These are phyloP conservation scores for Termitomyces sp. DNA, from an alignment of 768 basidiomycete species.

Conservation along the genomic window DNA sequence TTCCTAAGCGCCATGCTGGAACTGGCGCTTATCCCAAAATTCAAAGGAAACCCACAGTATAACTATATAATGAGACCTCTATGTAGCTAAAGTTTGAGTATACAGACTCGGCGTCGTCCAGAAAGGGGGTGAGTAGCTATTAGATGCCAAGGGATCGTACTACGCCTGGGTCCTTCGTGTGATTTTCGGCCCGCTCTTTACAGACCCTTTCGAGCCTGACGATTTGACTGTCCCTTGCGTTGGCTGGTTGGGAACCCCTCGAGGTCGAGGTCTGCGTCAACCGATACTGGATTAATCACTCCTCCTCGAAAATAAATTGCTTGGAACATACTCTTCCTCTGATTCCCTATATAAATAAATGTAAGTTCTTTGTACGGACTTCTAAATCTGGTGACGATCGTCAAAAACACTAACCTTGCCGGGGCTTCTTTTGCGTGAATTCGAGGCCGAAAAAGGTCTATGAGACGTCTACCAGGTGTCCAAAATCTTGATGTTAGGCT, in stretches of 20 bases:
- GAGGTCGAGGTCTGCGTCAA: not conserved
- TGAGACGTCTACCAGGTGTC: not conserved
- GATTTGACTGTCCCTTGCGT: not conserved
- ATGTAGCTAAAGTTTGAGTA: too few species aligned
- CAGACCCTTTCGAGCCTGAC: not conserved
- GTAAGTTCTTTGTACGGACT: not conserved
- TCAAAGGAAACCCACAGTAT: too few species aligned
- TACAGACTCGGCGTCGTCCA: too few species aligned
- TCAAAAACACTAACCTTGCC: not conserved
- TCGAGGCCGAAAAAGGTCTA: not conserved
- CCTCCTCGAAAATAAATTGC: not conserved
- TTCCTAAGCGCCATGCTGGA: not conserved
- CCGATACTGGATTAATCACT: not conserved
- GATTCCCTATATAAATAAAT: not conserved
- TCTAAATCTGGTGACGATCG: not conserved
- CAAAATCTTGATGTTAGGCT: not conserved
- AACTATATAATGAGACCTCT: not conserved
- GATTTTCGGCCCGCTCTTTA: not conserved
- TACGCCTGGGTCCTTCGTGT: not conserved
- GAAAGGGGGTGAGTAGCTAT: too few species aligned
- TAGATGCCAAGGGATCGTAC: not conserved
- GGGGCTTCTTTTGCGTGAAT: not conserved
- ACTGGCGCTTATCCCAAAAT: not conserved
- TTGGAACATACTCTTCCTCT: not conserved
- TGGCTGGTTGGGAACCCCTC: not conserved